Percentiles rank a stretch among this genome's conserved stretches.
Evolutionary conservation across 2,329 filamentous ascomycete species (phyloP).

Genomic region (Fusarium torreyae): DNA sequence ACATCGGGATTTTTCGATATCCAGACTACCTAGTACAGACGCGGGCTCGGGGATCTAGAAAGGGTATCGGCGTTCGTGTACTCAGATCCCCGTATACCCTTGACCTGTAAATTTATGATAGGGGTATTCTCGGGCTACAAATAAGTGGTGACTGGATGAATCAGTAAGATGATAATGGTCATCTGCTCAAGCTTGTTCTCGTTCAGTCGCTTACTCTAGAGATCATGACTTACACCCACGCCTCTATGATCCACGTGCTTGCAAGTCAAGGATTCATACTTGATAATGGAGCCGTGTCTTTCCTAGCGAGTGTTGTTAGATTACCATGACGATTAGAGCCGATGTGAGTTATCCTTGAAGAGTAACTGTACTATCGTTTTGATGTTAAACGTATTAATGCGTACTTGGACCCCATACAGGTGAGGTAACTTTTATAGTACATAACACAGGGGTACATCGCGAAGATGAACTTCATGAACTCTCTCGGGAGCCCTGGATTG

Average conservation of each 20-base stretch:
- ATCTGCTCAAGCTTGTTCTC: slow-evolving; percentile 12
- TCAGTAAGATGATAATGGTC: slow-evolving; percentile 3
- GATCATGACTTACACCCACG: slow-evolving; percentile 18
- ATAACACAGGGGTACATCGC: no score
- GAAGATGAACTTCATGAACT: no score
- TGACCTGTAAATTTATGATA: background rate
- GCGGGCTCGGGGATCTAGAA: background rate
- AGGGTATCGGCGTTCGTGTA: no score
- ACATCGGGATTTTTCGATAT: slow-evolving; percentile 29
- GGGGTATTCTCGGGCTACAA: slow-evolving; percentile 6
- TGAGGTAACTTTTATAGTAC: no score
- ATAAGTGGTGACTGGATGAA: slow-evolving; percentile 6
- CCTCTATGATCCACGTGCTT: slow-evolving; percentile 7
- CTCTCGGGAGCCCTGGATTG: no score
- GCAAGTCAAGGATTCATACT: background rate
- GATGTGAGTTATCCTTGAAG: background rate
- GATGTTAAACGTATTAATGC: background rate
- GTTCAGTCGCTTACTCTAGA: slow-evolving; percentile 2
- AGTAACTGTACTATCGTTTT: background rate
- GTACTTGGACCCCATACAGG: no score
- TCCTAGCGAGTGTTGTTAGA: background rate
- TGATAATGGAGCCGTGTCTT: background rate
- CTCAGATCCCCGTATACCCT: background rate
- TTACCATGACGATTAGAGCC: background rate
- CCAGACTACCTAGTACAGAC: background rate